Evolutionary conservation across 2,329 filamentous ascomycete genomes (phyloP), one percentile per base, ranked within the genome.

Genomic region (Bipolaris sorokiniana): DNA sequence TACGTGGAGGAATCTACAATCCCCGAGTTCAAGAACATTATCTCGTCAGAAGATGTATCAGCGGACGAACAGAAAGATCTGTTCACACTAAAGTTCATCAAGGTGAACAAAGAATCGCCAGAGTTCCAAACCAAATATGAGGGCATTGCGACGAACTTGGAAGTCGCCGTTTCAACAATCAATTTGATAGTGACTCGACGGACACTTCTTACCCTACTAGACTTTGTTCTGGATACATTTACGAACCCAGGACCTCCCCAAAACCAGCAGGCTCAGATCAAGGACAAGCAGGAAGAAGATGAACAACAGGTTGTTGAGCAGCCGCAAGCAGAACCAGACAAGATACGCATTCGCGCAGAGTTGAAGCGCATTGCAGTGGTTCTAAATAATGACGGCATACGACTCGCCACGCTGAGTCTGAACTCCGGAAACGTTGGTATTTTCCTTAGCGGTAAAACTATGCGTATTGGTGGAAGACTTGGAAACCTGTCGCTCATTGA

Each of bases 311-410:
- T 59, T 67, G 79, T 34, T 72, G 79, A 61, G 72, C 78, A 36
- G 58, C 51, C 63, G 2, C 64, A 79, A 5, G 68, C 75, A 13
- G 80, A 88, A 23, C 78, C 80, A 26, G 90, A 90, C 54, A 96
- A 95, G 62, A 95, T 99, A 63, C 88, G 92, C 22, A 94, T 99
- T 76, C 96, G 96, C 76, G 89, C 96, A 40, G 90, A 97, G 60
- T 80, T 99, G 61, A 96, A 96, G 79, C 93, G 90, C 79, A 97
- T 99, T 62, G 87, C 92, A 2, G 83, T 99, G 26, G 94, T 99
- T 61, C 82, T 99, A 53, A 99, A 99, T 74, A 98, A 99, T 63
- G 96, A 99, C 74, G 95, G 95, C 0, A 96, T 98, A 56, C 88
- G 95, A 23, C 83, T 99, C 26, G 95, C 95, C 26, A 99, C 95